phyloP scores from a whole-genome alignment of 306 rosid species.

The Arachis stenosperma region DNA sequence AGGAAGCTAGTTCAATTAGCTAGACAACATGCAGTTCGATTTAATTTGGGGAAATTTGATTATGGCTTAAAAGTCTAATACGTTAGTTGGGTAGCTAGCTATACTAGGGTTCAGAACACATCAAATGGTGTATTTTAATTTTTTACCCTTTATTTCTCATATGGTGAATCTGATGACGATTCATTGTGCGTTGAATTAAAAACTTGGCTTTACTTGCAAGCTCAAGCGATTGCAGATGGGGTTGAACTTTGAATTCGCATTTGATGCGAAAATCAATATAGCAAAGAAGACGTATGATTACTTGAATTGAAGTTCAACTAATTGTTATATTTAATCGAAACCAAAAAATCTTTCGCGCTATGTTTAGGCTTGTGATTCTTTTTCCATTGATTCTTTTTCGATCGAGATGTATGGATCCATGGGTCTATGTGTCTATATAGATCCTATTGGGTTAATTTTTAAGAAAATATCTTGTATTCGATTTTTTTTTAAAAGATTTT shows the following conservation, averaged over 20 bases:
- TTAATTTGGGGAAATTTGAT: not conserved
- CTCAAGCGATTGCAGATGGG: not conserved
- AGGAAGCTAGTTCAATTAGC: too few relatives aligned
- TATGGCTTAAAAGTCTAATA: not conserved
- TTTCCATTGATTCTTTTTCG: too few relatives aligned
- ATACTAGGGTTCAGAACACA: not conserved
- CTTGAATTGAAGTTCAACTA: not conserved
- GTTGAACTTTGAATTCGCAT: constrained; percentile 1
- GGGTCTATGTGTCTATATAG: too few relatives aligned
- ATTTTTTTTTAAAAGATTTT: too few relatives aligned
- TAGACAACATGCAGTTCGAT: not conserved
- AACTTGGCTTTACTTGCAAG: not conserved
- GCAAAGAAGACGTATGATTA: not conserved
- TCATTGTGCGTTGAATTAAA: not conserved
- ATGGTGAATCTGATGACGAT: not conserved
- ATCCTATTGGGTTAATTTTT: too few relatives aligned
- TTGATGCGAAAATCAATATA: not conserved
- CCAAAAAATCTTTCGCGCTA: not conserved
- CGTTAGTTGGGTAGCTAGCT: constrained; percentile 5
- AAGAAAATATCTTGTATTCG: too few relatives aligned
- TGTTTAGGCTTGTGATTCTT: too few relatives aligned
- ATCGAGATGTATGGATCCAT: too few relatives aligned
- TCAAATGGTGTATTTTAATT: too few relatives aligned
- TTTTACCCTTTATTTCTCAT: too few relatives aligned
- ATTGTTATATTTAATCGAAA: too few relatives aligned